These are phyloP conservation scores for Hordeum pubiflorum DNA, from an alignment of 202 grass and related monocot species.

Conservation along the genomic window DNA sequence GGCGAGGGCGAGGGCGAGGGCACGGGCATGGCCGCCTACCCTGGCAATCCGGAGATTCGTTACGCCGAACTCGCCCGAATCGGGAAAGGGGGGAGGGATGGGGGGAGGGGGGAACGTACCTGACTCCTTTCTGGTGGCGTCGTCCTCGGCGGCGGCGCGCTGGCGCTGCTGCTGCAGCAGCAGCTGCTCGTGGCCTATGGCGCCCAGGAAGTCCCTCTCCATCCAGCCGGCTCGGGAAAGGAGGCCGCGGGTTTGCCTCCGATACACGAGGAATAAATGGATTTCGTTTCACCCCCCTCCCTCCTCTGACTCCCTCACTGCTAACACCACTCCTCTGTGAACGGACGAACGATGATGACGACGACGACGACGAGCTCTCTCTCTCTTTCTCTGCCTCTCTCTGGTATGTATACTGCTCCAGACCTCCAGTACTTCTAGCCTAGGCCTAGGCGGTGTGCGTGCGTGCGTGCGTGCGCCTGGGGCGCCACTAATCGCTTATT, in stretches of 20 bases:
- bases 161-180: background rate
- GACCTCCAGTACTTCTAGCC: too few species aligned
- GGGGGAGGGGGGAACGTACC: background rate
- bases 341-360: background rate
- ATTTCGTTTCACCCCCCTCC: background rate
- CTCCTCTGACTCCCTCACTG: background rate
- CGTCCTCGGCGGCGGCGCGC: background rate
- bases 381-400: background rate
- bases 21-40: background rate
- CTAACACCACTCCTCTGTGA: background rate
- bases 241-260: slow-evolving; percentile 13
- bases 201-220: slow-evolving; percentile 90
- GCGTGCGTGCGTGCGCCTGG: background rate
- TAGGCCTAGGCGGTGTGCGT: too few species aligned
- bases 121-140: slow-evolving; percentile 32
- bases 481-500: background rate
- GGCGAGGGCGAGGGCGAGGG: background rate
- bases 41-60: background rate
- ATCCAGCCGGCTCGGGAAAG: slow-evolving; percentile 30
- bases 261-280: background rate
- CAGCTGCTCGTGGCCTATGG: slow-evolving; percentile 43
- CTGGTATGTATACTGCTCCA: background rate
- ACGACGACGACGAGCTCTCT: background rate
- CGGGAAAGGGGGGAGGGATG: background rate
- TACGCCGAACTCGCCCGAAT: background rate